Base-by-base conservation (phyloP, 768 basidiomycete genomes). In the Russula foetens region DNA sequence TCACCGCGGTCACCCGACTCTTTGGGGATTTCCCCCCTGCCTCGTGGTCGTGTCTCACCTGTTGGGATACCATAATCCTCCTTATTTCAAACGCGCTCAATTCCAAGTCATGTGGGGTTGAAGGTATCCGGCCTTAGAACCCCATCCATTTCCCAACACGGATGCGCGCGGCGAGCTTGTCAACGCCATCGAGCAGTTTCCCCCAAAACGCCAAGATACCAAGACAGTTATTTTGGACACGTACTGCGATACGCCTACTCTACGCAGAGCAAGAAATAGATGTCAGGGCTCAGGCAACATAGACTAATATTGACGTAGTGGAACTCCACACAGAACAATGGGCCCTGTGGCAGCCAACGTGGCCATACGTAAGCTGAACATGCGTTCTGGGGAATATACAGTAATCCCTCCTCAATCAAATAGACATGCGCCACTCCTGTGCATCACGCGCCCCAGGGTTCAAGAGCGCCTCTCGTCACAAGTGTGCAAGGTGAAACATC, bases 361-460 rank as follows among this genome's bases (percentile, higher is more conserved):
- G 38, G 9, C 5, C 12, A 9, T 47, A 61, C 54, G 60, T 58
- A 58, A 58, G 50, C 45, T 7, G 19, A 29, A 31, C 52, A 38
- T 19, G 49, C 28, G 12, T 47, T 19, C 24, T 44, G 35, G 45
- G 33, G 9, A 26, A 7, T 33, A 33, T 57, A 45, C 56, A 11
- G 35, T 44, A 62, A 62, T 62, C 56, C 56, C 28, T 35, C 49
- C 45, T 47, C 56, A 31, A 62, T 62, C 56, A 0, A 19, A 58
- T 5, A 31, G 3, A 33, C 41, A 52, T 35, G 15, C 38, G 24
- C 41, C 41, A 57, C 12, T 35, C 28, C 19, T 39, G 17, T 31
- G 38, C 23, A 35, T 56, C 60, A 61, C 60, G 60, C 48, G 54
- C 17, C 33, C 29, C 39, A 35, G 53, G 53, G 26, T 4, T 23